phyloP scores from a whole-genome alignment of 140 eudicot species.

The Senecio squalidus region DNA sequence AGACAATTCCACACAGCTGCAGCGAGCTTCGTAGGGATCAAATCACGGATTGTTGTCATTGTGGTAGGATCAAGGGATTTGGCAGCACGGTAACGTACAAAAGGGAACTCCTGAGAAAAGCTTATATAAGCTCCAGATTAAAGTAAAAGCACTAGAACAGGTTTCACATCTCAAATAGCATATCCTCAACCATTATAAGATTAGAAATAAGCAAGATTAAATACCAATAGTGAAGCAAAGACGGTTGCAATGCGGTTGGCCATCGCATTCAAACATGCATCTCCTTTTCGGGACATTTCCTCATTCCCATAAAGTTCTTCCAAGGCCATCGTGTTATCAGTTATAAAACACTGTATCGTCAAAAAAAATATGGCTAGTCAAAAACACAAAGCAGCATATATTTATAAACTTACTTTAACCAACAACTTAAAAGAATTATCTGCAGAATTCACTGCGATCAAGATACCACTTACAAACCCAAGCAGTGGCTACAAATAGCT shows the following conservation, averaged over 20 bases:
- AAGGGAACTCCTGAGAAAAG: constrained; percentile 77
- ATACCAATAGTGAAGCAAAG: constrained; percentile 88
- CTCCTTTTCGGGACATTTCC: constrained; percentile 60
- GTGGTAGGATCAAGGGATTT: constrained; percentile 86
- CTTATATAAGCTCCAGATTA: constrained; percentile 3
- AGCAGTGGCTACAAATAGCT: constrained; percentile 6
- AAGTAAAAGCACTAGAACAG: no score
- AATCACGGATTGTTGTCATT: constrained; percentile 81
- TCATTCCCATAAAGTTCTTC: constrained; percentile 95
- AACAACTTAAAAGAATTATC: constrained; percentile 1
- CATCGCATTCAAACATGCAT: constrained; percentile 69
- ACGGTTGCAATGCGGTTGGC: constrained; percentile 92
- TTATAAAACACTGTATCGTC: constrained; percentile 67
- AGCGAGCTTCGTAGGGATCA: constrained; percentile 92
- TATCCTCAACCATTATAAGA: no score
- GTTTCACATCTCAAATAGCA: no score
- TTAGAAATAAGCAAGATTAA: neutral
- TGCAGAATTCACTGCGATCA: neutral
- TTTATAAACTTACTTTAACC: neutral
- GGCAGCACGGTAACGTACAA: constrained; percentile 93
- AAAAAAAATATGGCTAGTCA: constrained; percentile 10
- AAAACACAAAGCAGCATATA: constrained; percentile 15
- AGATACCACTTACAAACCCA: neutral
- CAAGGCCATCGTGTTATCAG: constrained; percentile 81
- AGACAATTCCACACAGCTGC: constrained; percentile 92